These are phyloP conservation scores for Dysphania ambrosioides DNA, from an alignment of 148 eudicot species.

Conservation along the genomic window DNA sequence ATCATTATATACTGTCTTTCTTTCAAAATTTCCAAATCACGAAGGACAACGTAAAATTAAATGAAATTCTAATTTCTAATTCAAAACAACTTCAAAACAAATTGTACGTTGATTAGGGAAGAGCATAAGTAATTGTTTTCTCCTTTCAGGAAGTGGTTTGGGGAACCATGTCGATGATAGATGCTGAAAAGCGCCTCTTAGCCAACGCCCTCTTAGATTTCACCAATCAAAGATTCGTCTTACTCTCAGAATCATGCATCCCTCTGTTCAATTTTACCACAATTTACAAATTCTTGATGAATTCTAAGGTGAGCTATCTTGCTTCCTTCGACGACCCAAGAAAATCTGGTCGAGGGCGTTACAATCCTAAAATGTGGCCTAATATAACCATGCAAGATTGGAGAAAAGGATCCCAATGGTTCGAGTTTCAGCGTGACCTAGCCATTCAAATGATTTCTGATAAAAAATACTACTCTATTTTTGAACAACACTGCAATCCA, in stretches of 20 bases:
- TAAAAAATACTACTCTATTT: constrained; percentile 41
- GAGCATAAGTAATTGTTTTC: no score
- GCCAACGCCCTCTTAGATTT: constrained; percentile 66
- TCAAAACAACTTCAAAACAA: no score
- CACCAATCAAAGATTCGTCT: constrained; percentile 59
- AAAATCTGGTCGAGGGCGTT: constrained; percentile 51
- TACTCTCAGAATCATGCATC: constrained; percentile 79
- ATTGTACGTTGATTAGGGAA: no score
- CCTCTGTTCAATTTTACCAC: constrained; percentile 71
- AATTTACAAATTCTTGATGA: constrained; percentile 41
- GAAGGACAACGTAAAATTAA: no score
- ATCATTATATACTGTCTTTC: no score
- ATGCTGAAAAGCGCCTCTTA: constrained; percentile 66
- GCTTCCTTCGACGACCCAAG: constrained; percentile 48
- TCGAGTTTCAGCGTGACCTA: constrained; percentile 42
- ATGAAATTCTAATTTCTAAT: no score
- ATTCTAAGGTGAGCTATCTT: constrained; percentile 45
- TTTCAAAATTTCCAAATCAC: no score
- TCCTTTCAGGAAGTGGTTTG: constrained; percentile 47
- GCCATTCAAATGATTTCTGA: constrained; percentile 45
- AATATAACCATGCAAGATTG: constrained; percentile 41
- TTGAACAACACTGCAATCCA: constrained; percentile 37
- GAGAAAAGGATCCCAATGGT: constrained; percentile 86
- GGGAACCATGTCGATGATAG: constrained; percentile 67
- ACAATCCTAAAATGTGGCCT: constrained; percentile 55